Evolutionary conservation across 2,329 filamentous ascomycete species (phyloP).

Genomic region (Diaporthe sp.): DNA sequence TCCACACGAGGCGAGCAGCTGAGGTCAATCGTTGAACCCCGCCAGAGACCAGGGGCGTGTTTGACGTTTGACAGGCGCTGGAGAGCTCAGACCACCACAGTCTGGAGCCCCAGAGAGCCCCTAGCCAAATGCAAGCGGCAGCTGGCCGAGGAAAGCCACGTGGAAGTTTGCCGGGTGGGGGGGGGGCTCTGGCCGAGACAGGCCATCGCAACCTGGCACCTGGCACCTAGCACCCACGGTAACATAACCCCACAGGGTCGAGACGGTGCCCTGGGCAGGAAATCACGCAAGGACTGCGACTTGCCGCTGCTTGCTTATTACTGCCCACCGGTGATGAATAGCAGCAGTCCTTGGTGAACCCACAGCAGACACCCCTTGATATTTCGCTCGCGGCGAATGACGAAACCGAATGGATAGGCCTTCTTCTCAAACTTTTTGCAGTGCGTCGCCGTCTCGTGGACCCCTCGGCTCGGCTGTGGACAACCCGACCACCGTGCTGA

Average conservation of each 20-base stretch:
- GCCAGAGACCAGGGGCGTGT: constrained; percentile 5
- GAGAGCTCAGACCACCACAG: constrained; percentile 16
- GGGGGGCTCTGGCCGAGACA: constrained; percentile 1
- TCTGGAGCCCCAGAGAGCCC: constrained; percentile 19
- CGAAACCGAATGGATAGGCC: constrained; percentile 15
- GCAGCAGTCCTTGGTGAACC: constrained; percentile 7
- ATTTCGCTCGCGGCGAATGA: constrained; percentile 19
- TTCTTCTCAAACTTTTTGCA: not conserved
- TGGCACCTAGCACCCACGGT: not conserved
- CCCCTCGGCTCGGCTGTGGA: constrained; percentile 15
- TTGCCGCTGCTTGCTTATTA: not conserved
- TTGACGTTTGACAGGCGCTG: constrained; percentile 22
- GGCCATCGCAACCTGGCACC: not conserved
- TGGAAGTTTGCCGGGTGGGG: constrained; percentile 21
- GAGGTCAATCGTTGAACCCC: not conserved
- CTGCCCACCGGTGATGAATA: not conserved
- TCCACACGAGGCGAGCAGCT: not conserved
- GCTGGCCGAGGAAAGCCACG: constrained; percentile 26
- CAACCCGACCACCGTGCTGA: not conserved
- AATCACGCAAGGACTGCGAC: constrained; percentile 16
- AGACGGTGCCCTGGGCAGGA: constrained; percentile 18
- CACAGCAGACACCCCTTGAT: constrained; percentile 18
- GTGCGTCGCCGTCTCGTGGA: not conserved
- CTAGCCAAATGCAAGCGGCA: constrained; percentile 12
- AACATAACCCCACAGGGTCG: constrained; percentile 21